Evolutionary conservation across 306 rosid genomes (phyloP).

Genomic region (Rosa multiflora): DNA sequence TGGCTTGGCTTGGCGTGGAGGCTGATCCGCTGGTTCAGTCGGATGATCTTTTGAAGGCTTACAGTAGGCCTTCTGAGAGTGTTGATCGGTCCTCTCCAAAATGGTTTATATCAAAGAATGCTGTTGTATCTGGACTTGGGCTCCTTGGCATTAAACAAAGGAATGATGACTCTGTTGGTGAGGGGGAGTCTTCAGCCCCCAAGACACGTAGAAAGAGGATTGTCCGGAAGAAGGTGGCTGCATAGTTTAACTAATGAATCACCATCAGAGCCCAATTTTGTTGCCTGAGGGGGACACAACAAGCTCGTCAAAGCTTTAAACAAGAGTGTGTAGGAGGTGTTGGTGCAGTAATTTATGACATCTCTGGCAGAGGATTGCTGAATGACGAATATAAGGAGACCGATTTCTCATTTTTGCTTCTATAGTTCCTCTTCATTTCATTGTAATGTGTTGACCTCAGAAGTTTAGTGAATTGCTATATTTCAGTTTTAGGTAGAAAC

Average conservation of each 20-base stretch:
- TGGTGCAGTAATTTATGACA: constrained; percentile 10
- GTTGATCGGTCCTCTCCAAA: constrained; percentile 56
- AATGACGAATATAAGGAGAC: constrained; percentile 13
- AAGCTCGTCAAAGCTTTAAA: not conserved
- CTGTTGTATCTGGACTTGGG: constrained; percentile 94
- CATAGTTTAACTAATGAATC: constrained; percentile 35
- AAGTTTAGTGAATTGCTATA: not conserved
- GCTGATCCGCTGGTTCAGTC: constrained; percentile 86
- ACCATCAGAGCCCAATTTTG: constrained; percentile 48
- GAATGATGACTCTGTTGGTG: constrained; percentile 40
- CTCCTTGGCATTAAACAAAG: constrained; percentile 88
- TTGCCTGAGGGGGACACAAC: constrained; percentile 27
- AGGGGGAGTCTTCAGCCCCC: constrained; percentile 59
- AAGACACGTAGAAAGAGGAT: constrained; percentile 80
- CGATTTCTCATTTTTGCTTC: not conserved
- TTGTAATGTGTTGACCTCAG: not conserved
- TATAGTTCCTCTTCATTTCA: not conserved
- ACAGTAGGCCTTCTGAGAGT: constrained; percentile 72
- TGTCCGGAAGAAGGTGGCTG: constrained; percentile 80
- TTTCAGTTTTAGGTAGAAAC: constrained; percentile 5
- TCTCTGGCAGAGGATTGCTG: constrained; percentile 12
- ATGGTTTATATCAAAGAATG: constrained; percentile 96
- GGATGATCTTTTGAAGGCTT: constrained; percentile 70
- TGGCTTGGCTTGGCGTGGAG: constrained; percentile 98
- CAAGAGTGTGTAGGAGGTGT: constrained; percentile 6